Evolutionary conservation across 257 asterid species (phyloP).

Genomic region (Phtheirospermum japonicum): DNA sequence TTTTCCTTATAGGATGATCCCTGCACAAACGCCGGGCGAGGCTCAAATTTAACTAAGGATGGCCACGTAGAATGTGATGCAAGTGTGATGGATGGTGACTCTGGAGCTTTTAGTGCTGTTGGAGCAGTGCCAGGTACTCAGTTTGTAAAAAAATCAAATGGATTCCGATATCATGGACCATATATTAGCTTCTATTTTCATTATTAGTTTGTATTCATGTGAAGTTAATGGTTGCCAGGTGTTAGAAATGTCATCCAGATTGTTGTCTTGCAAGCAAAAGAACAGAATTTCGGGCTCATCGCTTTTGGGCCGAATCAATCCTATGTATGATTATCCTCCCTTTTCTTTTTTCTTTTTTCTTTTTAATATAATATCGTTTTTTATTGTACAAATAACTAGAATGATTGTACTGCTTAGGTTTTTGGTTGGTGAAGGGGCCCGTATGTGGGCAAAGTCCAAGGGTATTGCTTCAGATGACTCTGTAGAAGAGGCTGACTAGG

Average conservation of each 20-base stretch:
- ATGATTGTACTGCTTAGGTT: slow-evolving; percentile 49
- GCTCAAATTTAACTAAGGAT: slow-evolving; percentile 90
- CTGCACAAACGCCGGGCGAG: slow-evolving; percentile 88
- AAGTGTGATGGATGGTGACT: slow-evolving; percentile 85
- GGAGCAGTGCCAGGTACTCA: slow-evolving; percentile 89
- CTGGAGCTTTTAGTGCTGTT: slow-evolving; percentile 92
- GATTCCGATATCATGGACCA: slow-evolving; percentile 7
- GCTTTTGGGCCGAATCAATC: slow-evolving; percentile 84
- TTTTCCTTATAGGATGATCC: no score
- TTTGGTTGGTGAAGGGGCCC: no score
- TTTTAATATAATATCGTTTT: slow-evolving; percentile 15
- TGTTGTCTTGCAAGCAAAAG: slow-evolving; percentile 82
- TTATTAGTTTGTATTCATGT: slow-evolving; percentile 45
- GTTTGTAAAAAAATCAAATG: slow-evolving; percentile 3
- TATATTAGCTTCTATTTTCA: slow-evolving; percentile 33
- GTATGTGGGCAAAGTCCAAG: no score
- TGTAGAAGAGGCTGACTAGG: slow-evolving; percentile 54
- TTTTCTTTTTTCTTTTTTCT: no score
- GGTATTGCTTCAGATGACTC: slow-evolving; percentile 48
- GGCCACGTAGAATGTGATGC: slow-evolving; percentile 97
- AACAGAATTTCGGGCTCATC: slow-evolving; percentile 70
- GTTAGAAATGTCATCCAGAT: slow-evolving; percentile 84
- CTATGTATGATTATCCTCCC: no score
- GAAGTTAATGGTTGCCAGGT: slow-evolving; percentile 85
- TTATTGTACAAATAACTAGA: neutral